Base-by-base conservation (phyloP, 2,329 filamentous ascomycete genomes). In the Alternaria ethzedia region DNA sequence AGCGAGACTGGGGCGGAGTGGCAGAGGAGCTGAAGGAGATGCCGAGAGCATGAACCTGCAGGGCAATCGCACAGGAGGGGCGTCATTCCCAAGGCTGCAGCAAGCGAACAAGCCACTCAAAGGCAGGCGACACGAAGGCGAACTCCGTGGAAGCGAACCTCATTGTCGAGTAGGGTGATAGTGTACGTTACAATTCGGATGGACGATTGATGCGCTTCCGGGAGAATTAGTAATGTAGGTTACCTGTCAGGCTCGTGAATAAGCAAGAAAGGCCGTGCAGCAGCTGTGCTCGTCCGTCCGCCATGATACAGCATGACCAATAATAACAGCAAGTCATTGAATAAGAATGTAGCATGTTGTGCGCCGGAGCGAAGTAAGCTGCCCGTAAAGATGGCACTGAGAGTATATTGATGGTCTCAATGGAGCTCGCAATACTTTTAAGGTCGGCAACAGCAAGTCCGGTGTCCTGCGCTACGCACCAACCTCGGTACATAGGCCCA, bases 151-250 rank as follows among this genome's bases (percentile, higher is more conserved):
- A 43, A 62, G 54, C 45, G 26, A 54, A 58, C 49, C 20, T 28
- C 41, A 17, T 30, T 49, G 15, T 54, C 6, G 20, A 13, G 32
- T 17, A 47, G 23, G 58, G 59, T 60, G 54, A 57, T 55, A 63
- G 63, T 65, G 26, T 20, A 58, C 13, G 32, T 54, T 54, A 21
- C 47, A 55, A 20, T 20, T 17, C 56, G 59, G 63, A 59, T 46
- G 30, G 21, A 49, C 56, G 17, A 43, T 49, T 50, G 30, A 57
- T 58, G 57, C 44, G 54, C 54, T 57, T 59, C 63, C 63, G 59
- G 32, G 56, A 26, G 11, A 28, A 64, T 68, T 68, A 68, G 52
- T 65, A 68, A 68, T 67, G 50, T 7, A 12, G 47, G 30, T 55
- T 51, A 25, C 26, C 23, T 17, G 43, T 30, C 28, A 43, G 47